phyloP scores from a whole-genome alignment of 2,329 filamentous ascomycete species.

The Colletotrichum orbiculare region DNA sequence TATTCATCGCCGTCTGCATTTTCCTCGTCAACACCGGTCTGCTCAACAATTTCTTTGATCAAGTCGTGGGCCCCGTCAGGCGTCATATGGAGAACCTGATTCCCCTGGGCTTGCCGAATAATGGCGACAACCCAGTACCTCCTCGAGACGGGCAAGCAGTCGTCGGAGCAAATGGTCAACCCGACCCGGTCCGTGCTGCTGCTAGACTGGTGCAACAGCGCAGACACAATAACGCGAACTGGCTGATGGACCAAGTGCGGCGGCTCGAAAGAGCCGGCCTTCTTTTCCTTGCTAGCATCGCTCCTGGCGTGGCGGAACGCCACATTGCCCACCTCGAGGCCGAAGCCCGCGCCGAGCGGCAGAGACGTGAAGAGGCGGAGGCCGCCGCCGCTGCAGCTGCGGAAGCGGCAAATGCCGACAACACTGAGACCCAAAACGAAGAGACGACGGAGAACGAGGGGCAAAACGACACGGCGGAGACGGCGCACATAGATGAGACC shows the following conservation, averaged over 20 bases:
- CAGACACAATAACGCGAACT: conserved; percentile 56
- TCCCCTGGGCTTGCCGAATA: conserved; percentile 58
- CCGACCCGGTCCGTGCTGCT: conserved; percentile 63
- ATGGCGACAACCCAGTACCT: conserved; percentile 39
- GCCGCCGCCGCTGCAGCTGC: conserved; percentile 50
- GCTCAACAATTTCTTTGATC: conserved; percentile 65
- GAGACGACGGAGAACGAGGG: conserved; percentile 13
- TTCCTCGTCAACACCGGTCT: conserved; percentile 71
- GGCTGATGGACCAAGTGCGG: conserved; percentile 62
- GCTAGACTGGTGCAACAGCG: conserved; percentile 64
- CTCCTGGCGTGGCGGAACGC: conserved; percentile 72
- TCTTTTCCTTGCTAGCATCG: conserved; percentile 73
- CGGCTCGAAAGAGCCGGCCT: conserved; percentile 69
- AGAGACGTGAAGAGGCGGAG: conserved; percentile 56
- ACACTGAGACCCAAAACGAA: conserved; percentile 21
- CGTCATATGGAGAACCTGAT: conserved; percentile 70
- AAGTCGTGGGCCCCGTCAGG: conserved; percentile 66
- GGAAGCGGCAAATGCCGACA: conserved; percentile 37
- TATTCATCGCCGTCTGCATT: conserved; percentile 63
- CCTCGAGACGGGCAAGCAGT: conserved; percentile 13
- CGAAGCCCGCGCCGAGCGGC: conserved; percentile 58
- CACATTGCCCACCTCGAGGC: conserved; percentile 71
- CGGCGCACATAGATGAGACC: background rate
- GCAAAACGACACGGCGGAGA: conserved; percentile 6
- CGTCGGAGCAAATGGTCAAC: conserved; percentile 43